phyloP scores from a whole-genome alignment of 2,329 filamentous ascomycete genomes.

The Periconia digitata region DNA sequence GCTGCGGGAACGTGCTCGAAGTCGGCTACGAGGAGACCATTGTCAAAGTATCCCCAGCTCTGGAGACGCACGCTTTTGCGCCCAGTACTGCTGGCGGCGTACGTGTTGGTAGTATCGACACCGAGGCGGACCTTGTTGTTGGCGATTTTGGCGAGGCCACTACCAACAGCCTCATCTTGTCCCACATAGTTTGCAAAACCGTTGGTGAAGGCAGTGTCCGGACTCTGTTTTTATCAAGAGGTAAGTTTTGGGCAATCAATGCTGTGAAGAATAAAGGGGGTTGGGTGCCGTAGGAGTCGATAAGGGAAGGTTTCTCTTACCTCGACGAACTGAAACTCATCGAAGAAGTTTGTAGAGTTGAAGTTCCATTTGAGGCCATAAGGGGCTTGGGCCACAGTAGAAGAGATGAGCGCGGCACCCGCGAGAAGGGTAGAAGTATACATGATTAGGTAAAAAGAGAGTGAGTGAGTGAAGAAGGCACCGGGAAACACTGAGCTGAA shows the following conservation, averaged over 20 bases:
- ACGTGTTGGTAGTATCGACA: constrained; percentile 21
- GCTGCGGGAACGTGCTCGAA: constrained; percentile 30
- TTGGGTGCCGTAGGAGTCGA: background rate
- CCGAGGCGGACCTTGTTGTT: constrained; percentile 23
- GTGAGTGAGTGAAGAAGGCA: no score
- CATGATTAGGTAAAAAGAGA: no score
- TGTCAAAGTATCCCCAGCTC: constrained; percentile 21
- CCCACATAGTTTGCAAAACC: constrained; percentile 26
- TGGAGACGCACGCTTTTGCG: constrained; percentile 28
- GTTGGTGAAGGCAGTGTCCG: constrained; percentile 14
- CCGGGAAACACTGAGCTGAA: no score
- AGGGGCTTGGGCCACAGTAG: background rate
- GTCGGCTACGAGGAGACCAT: constrained; percentile 30
- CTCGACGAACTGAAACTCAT: constrained; percentile 18
- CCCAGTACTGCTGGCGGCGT: constrained; percentile 10
- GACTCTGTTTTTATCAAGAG: background rate
- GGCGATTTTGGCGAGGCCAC: constrained; percentile 17
- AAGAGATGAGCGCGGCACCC: background rate
- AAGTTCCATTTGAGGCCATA: constrained; percentile 2
- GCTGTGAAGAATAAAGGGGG: background rate
- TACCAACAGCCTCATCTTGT: constrained; percentile 15
- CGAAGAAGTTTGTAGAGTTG: constrained; percentile 22
- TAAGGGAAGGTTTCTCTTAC: background rate
- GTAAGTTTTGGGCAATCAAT: background rate
- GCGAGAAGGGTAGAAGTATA: background rate